Evolutionary conservation across 2,329 filamentous ascomycete genomes (phyloP).

Genomic region (Pseudopithomyces chartarum): DNA sequence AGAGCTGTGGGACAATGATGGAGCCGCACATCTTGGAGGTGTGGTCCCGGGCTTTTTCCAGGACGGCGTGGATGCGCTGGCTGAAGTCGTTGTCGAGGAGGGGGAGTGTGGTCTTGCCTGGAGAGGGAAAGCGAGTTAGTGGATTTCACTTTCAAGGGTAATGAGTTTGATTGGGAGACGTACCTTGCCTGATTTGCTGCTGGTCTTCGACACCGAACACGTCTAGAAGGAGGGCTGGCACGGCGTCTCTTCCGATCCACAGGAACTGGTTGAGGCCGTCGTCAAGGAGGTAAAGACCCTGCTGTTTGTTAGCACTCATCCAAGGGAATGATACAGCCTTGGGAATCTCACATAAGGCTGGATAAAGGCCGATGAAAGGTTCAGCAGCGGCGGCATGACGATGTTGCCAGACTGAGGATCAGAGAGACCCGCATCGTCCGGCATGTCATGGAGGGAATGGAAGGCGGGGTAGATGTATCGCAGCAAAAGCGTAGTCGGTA

Average conservation of each 20-base stretch:
- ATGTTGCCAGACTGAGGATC: constrained; percentile 88
- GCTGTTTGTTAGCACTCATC: not conserved
- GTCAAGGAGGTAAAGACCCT: constrained; percentile 90
- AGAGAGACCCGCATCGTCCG: constrained; percentile 85
- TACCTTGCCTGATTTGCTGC: constrained; percentile 77
- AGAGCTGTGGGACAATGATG: constrained; percentile 89
- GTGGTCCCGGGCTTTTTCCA: constrained; percentile 92
- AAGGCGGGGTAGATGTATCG: constrained; percentile 74
- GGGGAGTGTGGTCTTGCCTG: constrained; percentile 79
- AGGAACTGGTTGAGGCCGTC: constrained; percentile 97
- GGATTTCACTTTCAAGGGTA: not conserved
- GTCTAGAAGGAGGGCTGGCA: constrained; percentile 84
- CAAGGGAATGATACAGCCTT: no score
- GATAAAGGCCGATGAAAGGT: constrained; percentile 85
- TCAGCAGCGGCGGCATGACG: constrained; percentile 79
- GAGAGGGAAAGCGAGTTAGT: not conserved
- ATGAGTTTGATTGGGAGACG: not conserved
- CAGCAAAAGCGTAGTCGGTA: constrained; percentile 86
- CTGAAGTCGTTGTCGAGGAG: constrained; percentile 96
- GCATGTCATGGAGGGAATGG: constrained; percentile 71
- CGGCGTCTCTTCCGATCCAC: constrained; percentile 92
- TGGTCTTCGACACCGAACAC: constrained; percentile 89
- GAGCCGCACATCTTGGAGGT: constrained; percentile 85
- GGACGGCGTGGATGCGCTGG: constrained; percentile 73
- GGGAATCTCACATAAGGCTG: constrained; percentile 65